Conservation (phyloP, 2,329 filamentous ascomycete species). For the Pestalotiopsis sp. region DNA sequence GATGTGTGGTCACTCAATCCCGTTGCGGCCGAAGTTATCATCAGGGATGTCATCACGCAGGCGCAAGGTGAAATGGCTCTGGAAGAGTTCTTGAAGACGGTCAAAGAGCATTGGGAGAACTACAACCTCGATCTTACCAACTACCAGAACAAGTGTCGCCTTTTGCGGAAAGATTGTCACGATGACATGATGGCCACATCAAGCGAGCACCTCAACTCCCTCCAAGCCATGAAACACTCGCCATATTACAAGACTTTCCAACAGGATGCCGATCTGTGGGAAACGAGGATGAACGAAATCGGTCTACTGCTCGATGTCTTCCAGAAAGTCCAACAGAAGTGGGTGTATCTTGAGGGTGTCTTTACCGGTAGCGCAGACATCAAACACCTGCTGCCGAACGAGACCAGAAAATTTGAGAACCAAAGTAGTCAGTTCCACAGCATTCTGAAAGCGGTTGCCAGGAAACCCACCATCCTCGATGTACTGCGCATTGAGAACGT, state of each 20-base stretch:
- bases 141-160: slow-evolving; percentile 96
- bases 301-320: slow-evolving; percentile 98
- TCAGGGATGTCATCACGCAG: slow-evolving; percentile 91
- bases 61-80: slow-evolving; percentile 98
- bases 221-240: slow-evolving; percentile 98
- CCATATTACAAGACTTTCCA: slow-evolving; percentile 99
- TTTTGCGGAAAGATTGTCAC: slow-evolving; percentile 82
- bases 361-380: slow-evolving; percentile 99
- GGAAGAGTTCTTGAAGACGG: slow-evolving; percentile 95
- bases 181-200: slow-evolving; percentile 98
- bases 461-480: slow-evolving; percentile 92
- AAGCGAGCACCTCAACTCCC: slow-evolving; percentile 94
- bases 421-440: slow-evolving; percentile 98
- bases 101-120: slow-evolving; percentile 95
- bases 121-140: slow-evolving; percentile 93
- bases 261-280: slow-evolving; percentile 94
- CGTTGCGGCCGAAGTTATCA: slow-evolving; percentile 80
- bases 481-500: slow-evolving; percentile 95
- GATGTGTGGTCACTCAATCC: slow-evolving; percentile 98
- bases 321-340: slow-evolving; percentile 99
- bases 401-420: slow-evolving; percentile 96
- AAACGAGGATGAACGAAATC: slow-evolving; percentile 96
- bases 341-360: slow-evolving; percentile 98
- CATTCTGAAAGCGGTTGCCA: slow-evolving; percentile 99
- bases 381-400: slow-evolving; percentile 94